Base-by-base conservation (phyloP, 2,329 filamentous ascomycete species). In the Talaromyces sp. region DNA sequence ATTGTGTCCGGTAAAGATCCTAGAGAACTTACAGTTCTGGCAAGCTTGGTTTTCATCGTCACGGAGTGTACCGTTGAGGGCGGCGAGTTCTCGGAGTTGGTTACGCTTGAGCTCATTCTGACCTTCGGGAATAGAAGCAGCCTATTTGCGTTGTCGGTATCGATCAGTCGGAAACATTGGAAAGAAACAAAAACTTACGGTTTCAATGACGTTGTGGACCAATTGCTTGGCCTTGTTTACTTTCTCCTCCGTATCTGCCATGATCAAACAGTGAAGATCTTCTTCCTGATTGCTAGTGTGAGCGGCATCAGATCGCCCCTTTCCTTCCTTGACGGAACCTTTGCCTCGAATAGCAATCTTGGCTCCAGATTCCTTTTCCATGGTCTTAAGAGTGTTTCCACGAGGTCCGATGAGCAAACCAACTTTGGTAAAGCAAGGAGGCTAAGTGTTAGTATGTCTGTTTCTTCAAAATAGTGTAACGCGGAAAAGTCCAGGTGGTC, bases 251-350 rank as follows among this genome's bases (percentile, higher is more conserved):
- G 94, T 98, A 76, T 99, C 95, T 75, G 95, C 95, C 95, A 99
- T 99, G 82, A 99, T 98, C 77, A 99, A 84, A 81, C 95, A 99
- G 82, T 99, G 95, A 65, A 99, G 85, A 78, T 99, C 95, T 82
- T 99, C 95, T 84, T 99, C 95, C 86, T 99, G 95, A 85, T 99
- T 99, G 86, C 95, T 98, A 79, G 94, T 93, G 81, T 99, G 95
- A 82, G 95, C 95, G 74, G 95, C 95, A 80, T 99, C 95, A 83
- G 95, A 98, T 72, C 95, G 93, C 72, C 95, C 95, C 80, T 99
- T 99, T 84, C 95, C 95, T 87, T 99, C 95, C 82, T 99, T 99
- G 78, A 99, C 95, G 74, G 95, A 99, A 78, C 95, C 95, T 82
- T 99, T 99, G 84, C 95, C 95, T 81, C 95, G 94, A 77, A 99